Evolutionary conservation across 1,139 yeast species (phyloP), one percentile per base, ranked within the genome.

Genomic region (Geotrichum phurueaensis): DNA sequence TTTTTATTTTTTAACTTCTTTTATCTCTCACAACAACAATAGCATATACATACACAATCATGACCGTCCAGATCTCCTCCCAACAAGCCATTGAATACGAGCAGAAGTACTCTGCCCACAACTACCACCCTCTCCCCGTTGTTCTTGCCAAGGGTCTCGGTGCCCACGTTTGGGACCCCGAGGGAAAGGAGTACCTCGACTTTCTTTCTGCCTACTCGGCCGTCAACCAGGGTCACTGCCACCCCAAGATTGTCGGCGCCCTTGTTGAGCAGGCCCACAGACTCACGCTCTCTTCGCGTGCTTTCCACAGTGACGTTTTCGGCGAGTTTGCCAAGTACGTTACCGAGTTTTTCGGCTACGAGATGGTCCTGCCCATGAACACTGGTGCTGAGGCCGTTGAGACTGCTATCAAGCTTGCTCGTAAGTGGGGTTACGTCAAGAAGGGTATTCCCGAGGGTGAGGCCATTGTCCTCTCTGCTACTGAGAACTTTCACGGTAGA

Each of bases 361-460:
- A 92, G 71, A 86, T 85, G 88, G 94, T 92, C 9, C 80, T 92
- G 74, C 99, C 99, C 67, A 92, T 92, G 97, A 92, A 92, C 79
- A 92, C 98, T 10, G 99, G 99, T 72, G 97, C 97, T 33, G 98
- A 92, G 77, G 99, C 99, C 13, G 99, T 92, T 56, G 99, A 92
- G 78, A 90, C 97, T 53, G 97, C 89, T 48, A 80, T 94, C 74
- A 92, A 92, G 76, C 79, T 92, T 67, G 98, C 98, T 59, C 85
- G 99, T 81, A 85, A 94, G 79, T 92, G 98, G 98, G 98, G 98
- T 61, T 92, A 92, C 79, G 82, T 81, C 71, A 86, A 85, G 75
- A 92, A 92, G 79, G 89, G 89, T 3, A 92, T 92, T 68, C 86
- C 92, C 27, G 81, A 83, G 56, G 84, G 84, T 70, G 89, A 92